Base-by-base conservation (phyloP, 345 rosid genomes). In the Gynandropsis gynandra region DNA sequence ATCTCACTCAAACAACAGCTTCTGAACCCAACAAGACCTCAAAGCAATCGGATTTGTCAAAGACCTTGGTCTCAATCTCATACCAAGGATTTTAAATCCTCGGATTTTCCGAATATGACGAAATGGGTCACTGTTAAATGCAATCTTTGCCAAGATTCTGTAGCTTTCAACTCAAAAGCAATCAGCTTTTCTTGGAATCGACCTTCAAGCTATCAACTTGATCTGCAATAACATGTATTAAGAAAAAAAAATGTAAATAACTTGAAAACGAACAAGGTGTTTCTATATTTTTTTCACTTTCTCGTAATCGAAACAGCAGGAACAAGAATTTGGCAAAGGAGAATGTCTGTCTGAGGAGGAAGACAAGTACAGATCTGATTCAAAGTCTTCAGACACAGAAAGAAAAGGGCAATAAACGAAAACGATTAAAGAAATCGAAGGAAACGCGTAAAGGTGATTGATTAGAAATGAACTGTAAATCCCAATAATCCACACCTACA, bases 371-470 rank as follows among this genome's bases (percentile, higher is more conserved):
- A 82, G 89, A 76, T 85, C 89, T 69, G 80, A 69, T 50, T n/a
- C 21, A 46, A 48, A 20, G 16, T n/a, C n/a, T n/a, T n/a, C n/a
- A n/a, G n/a, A n/a, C n/a, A n/a, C n/a, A n/a, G n/a, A n/a, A n/a
- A n/a, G n/a, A n/a, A n/a, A n/a, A n/a, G n/a, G n/a, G n/a, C n/a
- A n/a, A 51, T 13, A 47, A 31, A 47, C n/a, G 52, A 56, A 19
- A 54, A 38, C 52, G 43, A 64, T 53, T 50, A 42, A 36, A 73
- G 66, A 76, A 58, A 61, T 74, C 67, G 60, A 65, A 57, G 13
- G 64, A 60, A 79, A 87, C 87, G 87, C 84, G 87, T 72, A 59
- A 76, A 53, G 72, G 56, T 73, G 74, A 69, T 61, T 53, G n/a
- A n/a, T n/a, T n/a, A 52, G 59, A 66, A 54, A 62, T 78, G 75